phyloP scores from a whole-genome alignment of 257 asterid species.

The Fraxinus pennsylvanica region DNA sequence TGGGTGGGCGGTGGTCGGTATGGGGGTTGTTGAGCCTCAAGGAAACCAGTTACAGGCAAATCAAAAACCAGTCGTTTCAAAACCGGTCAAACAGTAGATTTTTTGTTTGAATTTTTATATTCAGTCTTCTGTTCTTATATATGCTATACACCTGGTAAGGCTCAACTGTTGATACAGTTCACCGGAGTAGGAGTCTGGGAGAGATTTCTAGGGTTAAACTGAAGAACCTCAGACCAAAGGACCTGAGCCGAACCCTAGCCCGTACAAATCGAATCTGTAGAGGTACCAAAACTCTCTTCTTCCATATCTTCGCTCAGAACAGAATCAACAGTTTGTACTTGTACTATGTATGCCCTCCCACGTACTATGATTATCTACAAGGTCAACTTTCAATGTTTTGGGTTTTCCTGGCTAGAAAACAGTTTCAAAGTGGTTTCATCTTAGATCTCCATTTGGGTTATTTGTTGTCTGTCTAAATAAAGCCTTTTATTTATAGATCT shows the following conservation, averaged over 20 bases:
- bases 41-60: background rate
- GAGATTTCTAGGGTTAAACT: background rate
- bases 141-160: background rate
- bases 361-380: background rate
- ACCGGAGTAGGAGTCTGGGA: too few species aligned
- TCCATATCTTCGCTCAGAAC: constrained; percentile 17
- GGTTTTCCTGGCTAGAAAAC: background rate
- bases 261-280: constrained; percentile 27
- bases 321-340: background rate
- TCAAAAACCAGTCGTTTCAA: background rate
- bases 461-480: background rate
- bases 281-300: constrained; percentile 22
- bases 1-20: background rate
- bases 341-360: background rate
- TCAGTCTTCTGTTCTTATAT: background rate
- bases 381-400: background rate
- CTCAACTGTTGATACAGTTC: background rate
- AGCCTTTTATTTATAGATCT: constrained; percentile 17
- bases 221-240: constrained; percentile 5
- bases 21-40: background rate
- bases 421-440: background rate
- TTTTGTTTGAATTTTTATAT: background rate
- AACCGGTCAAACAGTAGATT: background rate
- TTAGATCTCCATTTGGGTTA: constrained; percentile 15
- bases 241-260: constrained; percentile 29